Evolutionary conservation across 352 stramenopile species (phyloP).

Genomic region (Globisporangium echinulatum): DNA sequence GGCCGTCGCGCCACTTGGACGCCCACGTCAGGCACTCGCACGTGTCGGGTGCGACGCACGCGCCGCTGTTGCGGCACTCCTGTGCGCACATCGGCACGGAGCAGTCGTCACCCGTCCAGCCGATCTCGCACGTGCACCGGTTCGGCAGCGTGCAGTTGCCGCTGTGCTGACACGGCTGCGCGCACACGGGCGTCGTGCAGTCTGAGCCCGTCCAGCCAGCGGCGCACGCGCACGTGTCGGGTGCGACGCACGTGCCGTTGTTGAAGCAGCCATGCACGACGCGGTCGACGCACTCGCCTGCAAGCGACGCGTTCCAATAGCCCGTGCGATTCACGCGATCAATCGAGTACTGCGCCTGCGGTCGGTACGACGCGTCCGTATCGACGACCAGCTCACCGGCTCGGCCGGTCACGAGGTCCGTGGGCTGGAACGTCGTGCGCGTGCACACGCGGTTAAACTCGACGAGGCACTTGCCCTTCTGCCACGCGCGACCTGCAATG

Average conservation of each 20-base stretch:
- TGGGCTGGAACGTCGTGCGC: background rate
- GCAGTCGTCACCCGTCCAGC: conserved; percentile 88
- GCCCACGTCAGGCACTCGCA: conserved; percentile 88
- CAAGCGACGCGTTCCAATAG: conserved; percentile 51
- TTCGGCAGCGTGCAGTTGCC: conserved; percentile 92
- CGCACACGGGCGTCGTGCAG: conserved; percentile 74
- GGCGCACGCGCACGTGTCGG: conserved; percentile 78
- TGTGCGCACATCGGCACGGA: conserved; percentile 87
- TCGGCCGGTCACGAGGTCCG: conserved; percentile 33
- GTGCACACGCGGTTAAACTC: conserved; percentile 89
- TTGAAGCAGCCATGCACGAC: conserved; percentile 94
- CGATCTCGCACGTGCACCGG: conserved; percentile 87
- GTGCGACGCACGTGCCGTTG: conserved; percentile 91
- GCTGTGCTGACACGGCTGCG: conserved; percentile 61
- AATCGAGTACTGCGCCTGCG: conserved; percentile 73
- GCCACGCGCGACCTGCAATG: conserved; percentile 65
- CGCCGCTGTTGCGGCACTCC: conserved; percentile 84
- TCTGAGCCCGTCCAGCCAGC: conserved; percentile 71
- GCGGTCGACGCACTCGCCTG: conserved; percentile 85
- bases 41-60: conserved; percentile 72
- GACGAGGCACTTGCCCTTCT: conserved; percentile 91
- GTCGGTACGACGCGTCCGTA: conserved; percentile 89
- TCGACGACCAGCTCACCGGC: conserved; percentile 70
- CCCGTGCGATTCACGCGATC: conserved; percentile 37
- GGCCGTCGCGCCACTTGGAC: conserved; percentile 87